These are phyloP conservation scores for Sistotremastrum niveocremeum DNA, from an alignment of 768 basidiomycete species.

Conservation along the genomic window DNA sequence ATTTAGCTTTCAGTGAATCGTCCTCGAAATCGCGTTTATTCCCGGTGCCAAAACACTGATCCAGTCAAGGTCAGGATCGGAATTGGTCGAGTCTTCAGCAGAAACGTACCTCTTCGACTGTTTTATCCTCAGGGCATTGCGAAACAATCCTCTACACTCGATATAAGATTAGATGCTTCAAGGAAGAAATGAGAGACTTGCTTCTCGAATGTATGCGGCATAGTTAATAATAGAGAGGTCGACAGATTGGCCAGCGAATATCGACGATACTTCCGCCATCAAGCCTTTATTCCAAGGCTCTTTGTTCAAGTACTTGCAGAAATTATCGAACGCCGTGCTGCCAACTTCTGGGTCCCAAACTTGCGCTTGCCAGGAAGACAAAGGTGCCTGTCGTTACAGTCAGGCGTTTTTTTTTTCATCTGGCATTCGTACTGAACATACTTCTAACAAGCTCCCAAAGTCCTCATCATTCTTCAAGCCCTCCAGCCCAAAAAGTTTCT, in stretches of 20 bases:
- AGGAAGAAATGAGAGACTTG: slow-evolving; percentile 13
- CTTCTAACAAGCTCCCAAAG: slow-evolving; percentile 57
- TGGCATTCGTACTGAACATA: slow-evolving; percentile 15
- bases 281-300: slow-evolving; percentile 22
- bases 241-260: slow-evolving; percentile 32
- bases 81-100: background rate
- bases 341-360: slow-evolving; percentile 74
- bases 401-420: too few species aligned
- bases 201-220: slow-evolving; percentile 63
- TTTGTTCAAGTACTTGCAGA: slow-evolving; percentile 45
- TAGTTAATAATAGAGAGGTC: slow-evolving; percentile 59
- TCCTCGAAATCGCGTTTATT: slow-evolving; percentile 52
- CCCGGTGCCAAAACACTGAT: slow-evolving; percentile 77
- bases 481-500: slow-evolving; percentile 63
- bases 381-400: slow-evolving; percentile 29
- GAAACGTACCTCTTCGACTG: slow-evolving; percentile 34
- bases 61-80: background rate
- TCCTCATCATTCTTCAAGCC: slow-evolving; percentile 62
- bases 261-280: slow-evolving; percentile 30
- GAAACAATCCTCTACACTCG: slow-evolving; percentile 36
- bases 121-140: slow-evolving; percentile 35
- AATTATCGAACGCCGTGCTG: slow-evolving; percentile 50
- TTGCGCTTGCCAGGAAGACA: slow-evolving; percentile 69
- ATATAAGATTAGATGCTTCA: background rate
- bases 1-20: slow-evolving; percentile 51